Evolutionary conservation across 2,329 filamentous ascomycete species (phyloP).

Genomic region (Ceratocystis ficicola): DNA sequence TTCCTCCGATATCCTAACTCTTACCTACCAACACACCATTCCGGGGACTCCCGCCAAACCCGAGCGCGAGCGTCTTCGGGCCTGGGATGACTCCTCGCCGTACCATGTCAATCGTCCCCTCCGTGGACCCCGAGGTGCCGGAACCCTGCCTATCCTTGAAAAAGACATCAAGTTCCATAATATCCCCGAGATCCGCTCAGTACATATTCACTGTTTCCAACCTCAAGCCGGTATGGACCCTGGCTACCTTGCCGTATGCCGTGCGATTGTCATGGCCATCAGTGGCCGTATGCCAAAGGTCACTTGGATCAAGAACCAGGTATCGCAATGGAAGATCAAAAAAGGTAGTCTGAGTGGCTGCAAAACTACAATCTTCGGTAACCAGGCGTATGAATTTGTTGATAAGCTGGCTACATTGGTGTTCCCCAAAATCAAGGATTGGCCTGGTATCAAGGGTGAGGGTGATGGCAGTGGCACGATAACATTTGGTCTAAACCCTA

Average conservation of each 20-base stretch:
- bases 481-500: conserved; percentile 62
- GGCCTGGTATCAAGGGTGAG: conserved; percentile 53
- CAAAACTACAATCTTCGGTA: conserved; percentile 65
- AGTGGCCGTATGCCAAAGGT: conserved; percentile 61
- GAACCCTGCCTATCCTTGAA: conserved; percentile 59
- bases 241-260: conserved; percentile 66
- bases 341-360: conserved; percentile 60
- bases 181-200: conserved; percentile 65
- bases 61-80: conserved; percentile 56
- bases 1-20: conserved; percentile 73
- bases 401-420: conserved; percentile 85
- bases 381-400: conserved; percentile 79
- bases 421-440: conserved; percentile 91
- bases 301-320: conserved; percentile 56
- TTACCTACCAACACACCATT: conserved; percentile 75
- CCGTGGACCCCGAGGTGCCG: conserved; percentile 66
- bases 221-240: conserved; percentile 59
- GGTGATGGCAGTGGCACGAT: conserved; percentile 87
- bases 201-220: conserved; percentile 68
- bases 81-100: conserved; percentile 82
- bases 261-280: conserved; percentile 75
- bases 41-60: conserved; percentile 52
- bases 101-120: conserved; percentile 88
- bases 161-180: conserved; percentile 67
- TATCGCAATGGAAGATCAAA: conserved; percentile 62